Evolutionary conservation across 805 yeast genomes (phyloP), one percentile per base, ranked within the genome.

Genomic region (Saturnispora quitensis): DNA sequence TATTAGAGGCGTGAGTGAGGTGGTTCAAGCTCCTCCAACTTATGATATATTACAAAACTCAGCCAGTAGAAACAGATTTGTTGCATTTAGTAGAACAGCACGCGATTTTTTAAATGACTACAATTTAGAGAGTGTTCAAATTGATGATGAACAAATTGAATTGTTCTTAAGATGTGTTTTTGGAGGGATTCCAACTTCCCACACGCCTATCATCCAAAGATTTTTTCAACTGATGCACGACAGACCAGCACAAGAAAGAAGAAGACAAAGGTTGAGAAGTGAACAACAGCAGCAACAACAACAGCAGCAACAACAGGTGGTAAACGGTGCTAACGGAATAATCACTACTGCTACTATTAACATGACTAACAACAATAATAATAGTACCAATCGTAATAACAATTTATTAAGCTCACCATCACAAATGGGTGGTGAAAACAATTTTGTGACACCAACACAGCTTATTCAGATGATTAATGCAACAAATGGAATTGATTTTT

Each of bases 321-420:
- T 36, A n/a, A 38, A 38, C 10, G 42, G 24, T n/a, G 6, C 40
- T 7, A 36, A 36, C 7, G 22, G 24, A 7, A 38, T 25, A 38
- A 38, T 20, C 13, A 38, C 13, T 13, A 12, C 34, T 18, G 20
- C 24, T 57, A 89, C 69, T 43, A 77, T 68, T 1, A 77, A 65
- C 2, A 79, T 54, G 34, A 81, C 53, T 31, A 31, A 28, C 13
- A 28, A 8, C 22, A 17, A 3, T 25, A 47, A 47, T 47, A 47
- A 15, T 38, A 24, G 75, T 5, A 5, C 73, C 56, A 0, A 75
- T 73, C n/a, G 66, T 65, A 17, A 73, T 61, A 52, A 74, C 13
- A 38, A 31, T 18, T 31, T 38, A 38, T 18, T 25, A 33, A 75
- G 48, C 76, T 66, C 24, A 34, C 42, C 42, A 18, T 10, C 42